Evolutionary conservation across 768 basidiomycete genomes (phyloP).

Genomic region (Asterophora lycoperdoides): DNA sequence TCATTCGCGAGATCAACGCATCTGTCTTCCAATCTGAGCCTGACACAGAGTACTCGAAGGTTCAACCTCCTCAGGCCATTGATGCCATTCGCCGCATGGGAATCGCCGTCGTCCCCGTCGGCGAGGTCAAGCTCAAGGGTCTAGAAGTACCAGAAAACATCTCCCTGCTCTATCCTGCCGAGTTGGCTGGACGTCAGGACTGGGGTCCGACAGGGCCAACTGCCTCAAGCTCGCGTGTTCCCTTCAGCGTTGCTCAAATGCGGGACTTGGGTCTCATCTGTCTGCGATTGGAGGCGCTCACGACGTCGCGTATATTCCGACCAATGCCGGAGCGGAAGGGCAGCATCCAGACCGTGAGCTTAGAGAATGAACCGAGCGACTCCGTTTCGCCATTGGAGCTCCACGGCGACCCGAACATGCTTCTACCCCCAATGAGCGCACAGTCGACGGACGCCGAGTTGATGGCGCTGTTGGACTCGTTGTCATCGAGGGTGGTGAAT

Average conservation of each 20-base stretch:
- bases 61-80: constrained; percentile 56
- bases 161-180: constrained; percentile 77
- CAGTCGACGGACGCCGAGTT: constrained; percentile 71
- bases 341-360: constrained; percentile 33
- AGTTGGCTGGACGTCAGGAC: constrained; percentile 67
- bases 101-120: constrained; percentile 66
- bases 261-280: constrained; percentile 68
- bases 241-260: constrained; percentile 71
- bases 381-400: constrained; percentile 34
- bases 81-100: constrained; percentile 74
- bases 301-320: constrained; percentile 57
- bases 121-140: constrained; percentile 92
- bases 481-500: constrained; percentile 76
- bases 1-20: constrained; percentile 76
- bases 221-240: constrained; percentile 48
- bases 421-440: constrained; percentile 67
- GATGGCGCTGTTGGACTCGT: constrained; percentile 68
- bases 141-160: constrained; percentile 87
- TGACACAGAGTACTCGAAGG: constrained; percentile 56
- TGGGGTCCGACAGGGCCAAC: constrained; percentile 28
- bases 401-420: constrained; percentile 55
- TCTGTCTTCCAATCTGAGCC: constrained; percentile 49
- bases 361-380: constrained; percentile 27
- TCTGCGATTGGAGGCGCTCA: constrained; percentile 75
- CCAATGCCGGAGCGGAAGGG: constrained; percentile 40